These are phyloP conservation scores for Boletus rubescentipes DNA, from an alignment of 768 basidiomycete genomes.

Conservation along the genomic window DNA sequence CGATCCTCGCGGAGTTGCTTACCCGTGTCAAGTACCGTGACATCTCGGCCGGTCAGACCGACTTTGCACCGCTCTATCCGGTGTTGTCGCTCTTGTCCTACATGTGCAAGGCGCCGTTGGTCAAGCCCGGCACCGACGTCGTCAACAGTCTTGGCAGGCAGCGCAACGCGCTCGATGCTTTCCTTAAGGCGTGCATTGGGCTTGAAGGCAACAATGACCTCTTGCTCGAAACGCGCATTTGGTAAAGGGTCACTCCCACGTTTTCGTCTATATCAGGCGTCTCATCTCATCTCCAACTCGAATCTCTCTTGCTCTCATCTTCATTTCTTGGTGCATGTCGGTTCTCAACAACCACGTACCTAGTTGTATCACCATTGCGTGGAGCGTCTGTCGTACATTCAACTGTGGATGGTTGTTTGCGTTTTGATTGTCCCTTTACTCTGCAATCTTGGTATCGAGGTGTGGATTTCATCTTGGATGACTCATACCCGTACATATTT, in stretches of 20 bases:
- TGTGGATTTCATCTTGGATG: background rate
- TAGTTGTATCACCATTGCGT: background rate
- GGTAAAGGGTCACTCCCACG: slow-evolving; percentile 48
- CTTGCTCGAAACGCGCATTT: slow-evolving; percentile 82
- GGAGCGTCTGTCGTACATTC: slow-evolving; percentile 6
- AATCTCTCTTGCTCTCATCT: background rate
- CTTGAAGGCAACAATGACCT: slow-evolving; percentile 82
- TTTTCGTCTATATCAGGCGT: background rate
- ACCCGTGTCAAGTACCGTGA: slow-evolving; percentile 91
- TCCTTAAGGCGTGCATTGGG: slow-evolving; percentile 93
- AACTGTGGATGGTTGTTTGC: slow-evolving; percentile 10
- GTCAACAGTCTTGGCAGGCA: slow-evolving; percentile 95
- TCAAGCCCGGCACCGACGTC: slow-evolving; percentile 90
- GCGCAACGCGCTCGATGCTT: slow-evolving; percentile 88
- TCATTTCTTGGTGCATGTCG: background rate
- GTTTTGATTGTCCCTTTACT: background rate
- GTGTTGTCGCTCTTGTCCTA: slow-evolving; percentile 91
- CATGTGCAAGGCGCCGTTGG: slow-evolving; percentile 98
- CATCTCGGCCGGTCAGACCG: slow-evolving; percentile 40
- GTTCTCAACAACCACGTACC: slow-evolving; percentile 24
- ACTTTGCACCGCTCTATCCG: slow-evolving; percentile 84
- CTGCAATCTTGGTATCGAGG: background rate
- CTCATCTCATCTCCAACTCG: background rate
- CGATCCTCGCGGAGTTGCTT: slow-evolving; percentile 91
- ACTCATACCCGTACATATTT: background rate